Evolutionary conservation across 2,329 filamentous ascomycete genomes (phyloP).

Genomic region (Chaetomium sp.): DNA sequence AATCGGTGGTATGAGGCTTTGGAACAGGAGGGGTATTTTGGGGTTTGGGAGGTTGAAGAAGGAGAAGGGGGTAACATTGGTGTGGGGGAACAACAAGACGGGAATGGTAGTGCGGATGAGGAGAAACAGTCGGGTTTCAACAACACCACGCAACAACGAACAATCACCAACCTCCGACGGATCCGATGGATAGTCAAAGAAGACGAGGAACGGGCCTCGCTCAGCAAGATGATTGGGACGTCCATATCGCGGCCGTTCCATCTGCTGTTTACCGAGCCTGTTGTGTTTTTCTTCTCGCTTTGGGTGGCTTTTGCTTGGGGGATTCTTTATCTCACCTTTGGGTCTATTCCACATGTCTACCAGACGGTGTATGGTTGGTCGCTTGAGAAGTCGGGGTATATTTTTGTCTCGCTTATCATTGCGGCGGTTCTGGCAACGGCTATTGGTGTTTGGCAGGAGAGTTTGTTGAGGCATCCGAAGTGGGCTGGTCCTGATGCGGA

Average conservation of each 20-base stretch:
- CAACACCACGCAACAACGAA: neutral
- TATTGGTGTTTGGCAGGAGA: conserved; percentile 66
- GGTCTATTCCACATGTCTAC: conserved; percentile 74
- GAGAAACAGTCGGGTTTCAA: conserved; percentile 13
- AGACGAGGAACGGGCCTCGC: conserved; percentile 66
- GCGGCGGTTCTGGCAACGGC: conserved; percentile 60
- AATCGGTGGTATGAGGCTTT: conserved; percentile 75
- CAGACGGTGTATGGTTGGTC: conserved; percentile 59
- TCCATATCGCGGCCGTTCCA: conserved; percentile 74
- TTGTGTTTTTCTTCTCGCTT: conserved; percentile 79
- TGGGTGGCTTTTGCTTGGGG: conserved; percentile 92
- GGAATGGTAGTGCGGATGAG: conserved; percentile 11
- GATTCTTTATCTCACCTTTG: conserved; percentile 78
- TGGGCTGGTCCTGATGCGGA: conserved; percentile 24
- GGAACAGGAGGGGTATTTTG: conserved; percentile 56
- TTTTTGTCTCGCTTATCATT: conserved; percentile 67
- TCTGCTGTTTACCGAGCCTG: conserved; percentile 67
- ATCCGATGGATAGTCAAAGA: conserved; percentile 75
- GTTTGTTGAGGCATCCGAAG: conserved; percentile 45
- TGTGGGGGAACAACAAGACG: neutral
- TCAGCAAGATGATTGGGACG: conserved; percentile 63
- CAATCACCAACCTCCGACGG: conserved; percentile 35
- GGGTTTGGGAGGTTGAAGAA: conserved; percentile 33
- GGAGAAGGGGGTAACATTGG: conserved; percentile 8
- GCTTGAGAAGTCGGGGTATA: conserved; percentile 58